Percentiles rank a stretch among this genome's conserved stretches.
Evolutionary conservation across 2,329 filamentous ascomycete species (phyloP).

Genomic region (Zalaria obscura): DNA sequence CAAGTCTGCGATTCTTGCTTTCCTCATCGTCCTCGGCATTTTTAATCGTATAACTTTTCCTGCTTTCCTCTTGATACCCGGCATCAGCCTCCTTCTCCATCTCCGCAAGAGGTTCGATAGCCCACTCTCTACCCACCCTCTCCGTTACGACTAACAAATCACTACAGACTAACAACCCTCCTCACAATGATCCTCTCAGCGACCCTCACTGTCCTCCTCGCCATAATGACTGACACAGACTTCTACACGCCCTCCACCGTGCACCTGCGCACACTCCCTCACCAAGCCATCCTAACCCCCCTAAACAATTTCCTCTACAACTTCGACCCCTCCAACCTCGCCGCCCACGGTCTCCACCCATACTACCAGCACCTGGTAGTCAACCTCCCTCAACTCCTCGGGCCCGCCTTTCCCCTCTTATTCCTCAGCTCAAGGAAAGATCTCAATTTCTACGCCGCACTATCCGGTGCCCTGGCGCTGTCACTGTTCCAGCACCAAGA

Average conservation of each 20-base stretch:
- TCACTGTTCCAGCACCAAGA: constrained; percentile 70
- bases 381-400: constrained; percentile 39
- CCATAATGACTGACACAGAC: constrained; percentile 67
- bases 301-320: constrained; percentile 41
- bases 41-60: constrained; percentile 98
- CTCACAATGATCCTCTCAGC: constrained; percentile 51
- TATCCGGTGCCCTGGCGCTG: constrained; percentile 55
- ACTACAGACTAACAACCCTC: constrained; percentile 41
- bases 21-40: constrained; percentile 69
- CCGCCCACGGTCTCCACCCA: constrained; percentile 38
- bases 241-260: constrained; percentile 57
- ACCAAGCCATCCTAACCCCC: constrained; percentile 36
- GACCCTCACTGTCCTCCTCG: constrained; percentile 55
- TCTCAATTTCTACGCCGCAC: constrained; percentile 54
- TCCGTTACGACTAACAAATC: background rate
- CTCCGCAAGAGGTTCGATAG: constrained; percentile 62
- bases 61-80: constrained; percentile 76
- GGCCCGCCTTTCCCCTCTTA: constrained; percentile 34
- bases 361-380: constrained; percentile 36
- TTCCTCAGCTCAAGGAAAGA: constrained; percentile 38
- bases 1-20: constrained; percentile 64
- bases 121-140: background rate
- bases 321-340: constrained; percentile 31
- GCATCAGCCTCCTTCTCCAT: constrained; percentile 70
- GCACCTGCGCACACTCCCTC: constrained; percentile 49